Base-by-base conservation (phyloP, 306 rosid genomes). In the Urtica urens region DNA sequence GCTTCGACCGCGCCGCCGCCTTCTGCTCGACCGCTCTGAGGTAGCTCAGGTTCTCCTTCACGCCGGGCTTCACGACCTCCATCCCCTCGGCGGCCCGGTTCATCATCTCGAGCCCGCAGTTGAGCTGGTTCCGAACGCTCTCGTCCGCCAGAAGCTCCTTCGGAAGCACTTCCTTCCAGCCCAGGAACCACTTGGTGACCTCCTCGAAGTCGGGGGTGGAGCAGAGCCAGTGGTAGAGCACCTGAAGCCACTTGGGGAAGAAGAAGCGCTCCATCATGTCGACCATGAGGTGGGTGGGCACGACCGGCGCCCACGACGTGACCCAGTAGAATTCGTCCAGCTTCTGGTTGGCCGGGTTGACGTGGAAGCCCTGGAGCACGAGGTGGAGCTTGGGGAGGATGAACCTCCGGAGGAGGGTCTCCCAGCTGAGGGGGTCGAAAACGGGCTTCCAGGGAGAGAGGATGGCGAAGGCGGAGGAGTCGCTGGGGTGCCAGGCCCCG, bases 401-500 rank as follows among this genome's bases (percentile, higher is more conserved):
- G 68, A 79, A 90, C 19, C 83, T 71, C 35, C 66, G 78, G 95
- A 85, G 73, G 27, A 90, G 94, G 12, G 85, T 87, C 60, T 90
- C 94, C 99, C 95, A 90, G 51, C 94, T 90, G 7, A 50, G 73
- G 21, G 87, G 45, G 70, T 85, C 95, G 56, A 90, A 90, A 41
- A 90, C 81, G 39, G 76, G 33, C 66, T 77, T 84, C 95, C 99
- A 90, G 11, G 92, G 95, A 31, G 95, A 82, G 55, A 90, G 64
- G 66, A 90, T 77, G 31, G 85, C 72, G 69, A 77, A 75, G 3
- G 95, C 92, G 72, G 87, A 90, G 1, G 58, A 75, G 67, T 85
- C 99, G 56, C 86, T 85, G 10, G 94, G 94, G 59, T 90, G 94
- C 99, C 95, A 90, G 26, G 87, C 96, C 42, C 87, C 94, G 49